Percentiles rank a stretch among this genome's conserved stretches.
These are phyloP conservation scores for Trypanosomatidae sp. DNA, from an alignment of 208 protist species.

Conservation along the genomic window DNA sequence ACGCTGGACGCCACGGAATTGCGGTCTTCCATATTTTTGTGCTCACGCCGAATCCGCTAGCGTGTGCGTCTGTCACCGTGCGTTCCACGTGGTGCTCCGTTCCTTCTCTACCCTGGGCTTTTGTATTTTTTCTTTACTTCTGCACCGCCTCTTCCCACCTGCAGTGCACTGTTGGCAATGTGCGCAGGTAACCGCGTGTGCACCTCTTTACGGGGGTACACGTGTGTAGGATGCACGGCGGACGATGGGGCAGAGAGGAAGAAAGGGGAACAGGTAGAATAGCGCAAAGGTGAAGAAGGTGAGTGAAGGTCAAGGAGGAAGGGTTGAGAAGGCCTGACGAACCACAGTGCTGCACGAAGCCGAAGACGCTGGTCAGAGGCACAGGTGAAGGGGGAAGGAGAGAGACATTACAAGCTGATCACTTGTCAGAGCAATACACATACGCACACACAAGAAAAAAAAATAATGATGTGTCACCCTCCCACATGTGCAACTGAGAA, in stretches of 20 bases:
- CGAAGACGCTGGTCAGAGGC: background rate
- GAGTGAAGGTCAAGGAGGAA: background rate
- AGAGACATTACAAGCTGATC: background rate
- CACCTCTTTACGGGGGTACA: background rate
- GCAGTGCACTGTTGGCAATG: background rate
- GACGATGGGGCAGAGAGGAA: background rate
- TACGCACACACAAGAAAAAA: background rate
- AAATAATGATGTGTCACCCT: background rate
- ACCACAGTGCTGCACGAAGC: background rate
- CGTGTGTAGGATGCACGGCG: background rate
- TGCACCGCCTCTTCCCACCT: background rate
- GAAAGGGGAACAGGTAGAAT: background rate
- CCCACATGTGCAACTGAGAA: background rate
- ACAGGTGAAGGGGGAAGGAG: background rate
- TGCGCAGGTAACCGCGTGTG: background rate
- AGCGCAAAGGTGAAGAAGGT: background rate
- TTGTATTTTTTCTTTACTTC: background rate
- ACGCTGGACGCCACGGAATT: constrained; percentile 38
- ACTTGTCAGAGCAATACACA: background rate
- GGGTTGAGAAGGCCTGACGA: background rate
- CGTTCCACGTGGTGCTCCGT: background rate
- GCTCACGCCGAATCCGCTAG: background rate
- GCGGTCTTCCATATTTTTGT: constrained; percentile 15
- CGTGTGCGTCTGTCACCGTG: background rate
- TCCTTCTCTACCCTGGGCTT: background rate